phyloP scores from a whole-genome alignment of 179 eudicot genomes.

The Vitellaria paradoxa region DNA sequence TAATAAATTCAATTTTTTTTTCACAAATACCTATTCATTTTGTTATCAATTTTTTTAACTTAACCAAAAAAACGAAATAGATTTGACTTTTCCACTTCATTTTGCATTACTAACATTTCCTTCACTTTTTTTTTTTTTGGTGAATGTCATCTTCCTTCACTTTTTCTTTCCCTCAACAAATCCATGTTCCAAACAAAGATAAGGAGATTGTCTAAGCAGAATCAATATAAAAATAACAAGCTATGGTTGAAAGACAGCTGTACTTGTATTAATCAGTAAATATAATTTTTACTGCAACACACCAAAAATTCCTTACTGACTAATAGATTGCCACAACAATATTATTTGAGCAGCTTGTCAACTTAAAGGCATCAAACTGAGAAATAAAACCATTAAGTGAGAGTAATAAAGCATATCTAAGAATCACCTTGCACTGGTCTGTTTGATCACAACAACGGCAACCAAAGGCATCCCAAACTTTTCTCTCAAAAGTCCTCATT shows the following conservation, averaged over 20 bases:
- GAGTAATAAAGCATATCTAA: not conserved
- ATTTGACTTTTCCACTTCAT: too few relatives aligned
- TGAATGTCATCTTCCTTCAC: too few relatives aligned
- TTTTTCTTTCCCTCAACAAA: too few relatives aligned
- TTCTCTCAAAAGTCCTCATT: not conserved
- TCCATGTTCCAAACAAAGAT: not conserved
- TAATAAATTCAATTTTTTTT: too few relatives aligned
- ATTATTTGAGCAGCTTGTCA: not conserved
- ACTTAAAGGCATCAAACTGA: constrained; percentile 6
- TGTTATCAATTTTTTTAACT: too few relatives aligned
- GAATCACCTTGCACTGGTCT: constrained; percentile 4
- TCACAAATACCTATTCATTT: too few relatives aligned
- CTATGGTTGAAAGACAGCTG: not conserved
- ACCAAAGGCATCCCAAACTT: constrained; percentile 5
- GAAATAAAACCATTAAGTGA: not conserved
- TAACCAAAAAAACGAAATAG: too few relatives aligned
- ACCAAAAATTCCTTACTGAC: not conserved
- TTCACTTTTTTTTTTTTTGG: too few relatives aligned
- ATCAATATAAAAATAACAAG: not conserved
- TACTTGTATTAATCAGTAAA: not conserved
- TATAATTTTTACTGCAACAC: not conserved
- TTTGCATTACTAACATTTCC: too few relatives aligned
- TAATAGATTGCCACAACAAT: not conserved
- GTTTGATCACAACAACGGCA: not conserved
- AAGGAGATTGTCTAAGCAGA: not conserved